Percentiles rank a stretch among this genome's conserved stretches.
Conservation (phyloP, 202 grass and related monocot genomes). For the Dendrocalamus latiflorus region DNA sequence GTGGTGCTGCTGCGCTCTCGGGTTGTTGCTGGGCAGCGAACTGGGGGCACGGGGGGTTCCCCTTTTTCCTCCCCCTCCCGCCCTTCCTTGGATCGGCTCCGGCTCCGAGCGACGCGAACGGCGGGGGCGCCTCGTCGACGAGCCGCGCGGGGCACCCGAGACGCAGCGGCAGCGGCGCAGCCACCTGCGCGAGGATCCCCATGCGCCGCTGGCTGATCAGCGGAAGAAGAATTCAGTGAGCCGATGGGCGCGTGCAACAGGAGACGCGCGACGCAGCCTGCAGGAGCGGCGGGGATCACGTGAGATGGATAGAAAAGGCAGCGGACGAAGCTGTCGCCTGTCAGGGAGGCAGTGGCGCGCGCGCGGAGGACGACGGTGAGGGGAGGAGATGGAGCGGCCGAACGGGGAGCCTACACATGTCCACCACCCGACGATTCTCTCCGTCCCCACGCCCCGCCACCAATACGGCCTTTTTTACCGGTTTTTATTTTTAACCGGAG, state of each 20-base stretch:
- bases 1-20: background rate
- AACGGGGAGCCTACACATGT: background rate
- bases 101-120: background rate
- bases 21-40: background rate
- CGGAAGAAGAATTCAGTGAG: background rate
- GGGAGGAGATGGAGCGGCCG: background rate
- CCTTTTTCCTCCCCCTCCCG: background rate
- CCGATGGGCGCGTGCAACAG: background rate
- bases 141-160: constrained; percentile 2
- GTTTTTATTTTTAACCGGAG: no score
- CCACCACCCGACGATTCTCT: background rate
- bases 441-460: background rate
- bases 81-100: background rate
- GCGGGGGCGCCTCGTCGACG: background rate
- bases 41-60: background rate
- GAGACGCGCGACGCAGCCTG: background rate
- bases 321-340: background rate
- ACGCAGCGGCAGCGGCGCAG: constrained; percentile 1
- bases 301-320: background rate
- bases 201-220: background rate
- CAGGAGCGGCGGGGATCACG: background rate
- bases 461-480: no score
- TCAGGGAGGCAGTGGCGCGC: background rate
- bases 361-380: background rate
- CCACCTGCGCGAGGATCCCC: constrained; percentile 10